Conservation (phyloP, 345 rosid genomes). For the Citrus inodora region DNA sequence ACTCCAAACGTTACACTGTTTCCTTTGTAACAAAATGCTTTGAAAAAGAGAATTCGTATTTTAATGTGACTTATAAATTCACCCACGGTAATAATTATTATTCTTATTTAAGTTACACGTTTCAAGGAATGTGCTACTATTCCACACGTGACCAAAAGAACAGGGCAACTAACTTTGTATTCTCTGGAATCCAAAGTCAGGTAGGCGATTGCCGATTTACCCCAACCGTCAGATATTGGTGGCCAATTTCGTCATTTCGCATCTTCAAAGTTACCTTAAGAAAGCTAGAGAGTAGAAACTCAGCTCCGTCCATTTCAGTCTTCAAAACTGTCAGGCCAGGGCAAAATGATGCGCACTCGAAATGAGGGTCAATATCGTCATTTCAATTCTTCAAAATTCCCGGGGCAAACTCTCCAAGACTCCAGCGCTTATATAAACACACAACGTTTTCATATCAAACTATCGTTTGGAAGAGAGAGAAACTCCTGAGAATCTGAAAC, state of each 20-base stretch:
- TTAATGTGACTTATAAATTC: no score
- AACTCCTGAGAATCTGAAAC: background rate
- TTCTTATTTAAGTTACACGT: background rate
- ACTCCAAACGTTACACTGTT: no score
- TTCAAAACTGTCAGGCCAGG: no score
- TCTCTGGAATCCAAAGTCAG: background rate
- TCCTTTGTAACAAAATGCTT: background rate
- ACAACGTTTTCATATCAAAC: background rate
- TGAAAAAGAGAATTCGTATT: background rate
- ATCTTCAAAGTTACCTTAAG: background rate
- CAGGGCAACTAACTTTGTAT: background rate
- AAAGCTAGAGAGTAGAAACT: no score
- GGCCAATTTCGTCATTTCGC: background rate
- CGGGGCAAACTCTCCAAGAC: background rate
- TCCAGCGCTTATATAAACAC: background rate
- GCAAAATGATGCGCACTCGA: background rate
- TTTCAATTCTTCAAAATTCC: conserved; percentile 6
- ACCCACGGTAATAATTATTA: background rate
- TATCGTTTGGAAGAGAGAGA: background rate
- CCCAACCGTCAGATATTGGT: background rate
- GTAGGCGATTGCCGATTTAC: background rate
- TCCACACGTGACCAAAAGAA: background rate
- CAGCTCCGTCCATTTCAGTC: no score
- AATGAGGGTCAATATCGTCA: background rate
- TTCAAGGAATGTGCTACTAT: background rate